Evolutionary conservation across 1,139 yeast genomes (phyloP).

Genomic region (Nadsonia commutata): DNA sequence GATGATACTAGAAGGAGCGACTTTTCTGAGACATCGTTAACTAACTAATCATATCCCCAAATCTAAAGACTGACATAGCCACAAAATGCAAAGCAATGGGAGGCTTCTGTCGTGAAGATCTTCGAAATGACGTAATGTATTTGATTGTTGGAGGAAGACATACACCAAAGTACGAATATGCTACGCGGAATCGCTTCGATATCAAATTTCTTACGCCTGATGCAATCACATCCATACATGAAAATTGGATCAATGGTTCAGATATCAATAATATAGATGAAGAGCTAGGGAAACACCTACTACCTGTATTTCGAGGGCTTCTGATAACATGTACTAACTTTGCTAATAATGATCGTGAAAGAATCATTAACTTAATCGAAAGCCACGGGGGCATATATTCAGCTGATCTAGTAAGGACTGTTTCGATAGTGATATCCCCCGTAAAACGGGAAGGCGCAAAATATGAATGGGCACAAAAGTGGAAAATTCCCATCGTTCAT

Average conservation of each 20-base stretch:
- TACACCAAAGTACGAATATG: slow-evolving; percentile 55
- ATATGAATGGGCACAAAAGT: slow-evolving; percentile 45
- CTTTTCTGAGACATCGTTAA: too few species aligned
- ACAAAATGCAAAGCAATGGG: slow-evolving; percentile 42
- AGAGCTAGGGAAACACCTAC: slow-evolving; percentile 17
- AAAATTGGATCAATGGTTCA: slow-evolving; percentile 40
- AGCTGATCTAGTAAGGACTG: slow-evolving; percentile 39
- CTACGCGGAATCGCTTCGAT: slow-evolving; percentile 45
- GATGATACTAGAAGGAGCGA: too few species aligned
- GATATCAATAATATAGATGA: slow-evolving; percentile 20
- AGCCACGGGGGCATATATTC: slow-evolving; percentile 46
- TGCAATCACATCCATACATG: slow-evolving; percentile 31
- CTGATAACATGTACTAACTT: slow-evolving; percentile 42
- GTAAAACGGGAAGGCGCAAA: slow-evolving; percentile 42
- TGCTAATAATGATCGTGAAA: slow-evolving; percentile 19
- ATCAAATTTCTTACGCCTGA: slow-evolving; percentile 38
- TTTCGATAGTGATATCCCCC: slow-evolving; percentile 30
- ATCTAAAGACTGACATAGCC: slow-evolving; percentile 9
- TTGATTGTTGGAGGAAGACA: slow-evolving; percentile 51
- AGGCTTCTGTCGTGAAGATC: slow-evolving; percentile 42
- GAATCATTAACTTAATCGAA: slow-evolving; percentile 28
- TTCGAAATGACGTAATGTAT: slow-evolving; percentile 53
- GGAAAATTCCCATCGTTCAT: slow-evolving; percentile 58
- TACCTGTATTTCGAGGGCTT: slow-evolving; percentile 35
- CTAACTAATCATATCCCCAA: too few species aligned